Base-by-base conservation (phyloP, 2,329 filamentous ascomycete species). In the Chrysosporium queenslandicum region DNA sequence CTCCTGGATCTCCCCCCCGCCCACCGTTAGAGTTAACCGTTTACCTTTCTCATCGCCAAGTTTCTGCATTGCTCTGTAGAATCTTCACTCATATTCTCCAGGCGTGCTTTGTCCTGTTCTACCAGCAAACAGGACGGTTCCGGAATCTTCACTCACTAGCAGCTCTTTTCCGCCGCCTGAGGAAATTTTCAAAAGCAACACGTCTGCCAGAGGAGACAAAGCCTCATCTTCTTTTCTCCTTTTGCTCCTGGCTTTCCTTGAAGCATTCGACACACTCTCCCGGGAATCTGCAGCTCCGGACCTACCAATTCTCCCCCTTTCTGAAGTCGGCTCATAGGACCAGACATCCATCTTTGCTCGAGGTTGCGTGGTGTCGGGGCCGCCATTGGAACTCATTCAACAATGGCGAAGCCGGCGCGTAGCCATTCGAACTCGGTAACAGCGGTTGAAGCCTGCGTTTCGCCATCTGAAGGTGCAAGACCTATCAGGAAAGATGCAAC, bases 391-490 rank as follows among this genome's bases (percentile, higher is more conserved):
- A 30, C 29, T 25, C 21, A 43, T 21, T 50, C 29, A 5, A 50
- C 25, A 48, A 70, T 71, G 68, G 62, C 67, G 37, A 68, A 64
- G 61, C 61, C 68, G 47, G 58, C 56, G 9, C 56, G 60, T 37
- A 56, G 57, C 43, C 60, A 60, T 41, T 57, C 61, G 49, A 64
- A 60, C 40, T 64, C 66, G 48, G 60, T 66, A 25, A 52, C 64
- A 46, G 66, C 70, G 55, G 63, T 69, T 62, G 70, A 71, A 67
- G 64, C 64, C 59, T 70, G 68, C 55, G 66, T 70, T 54, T 70
- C 69, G 45, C 60, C 64, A 20, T 56, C 60, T 62, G 50, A 62
- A 60, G 52, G 57, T 12, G 51, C 47, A 32, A 53, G 25, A 39
- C 16, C 30, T 16, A 58, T 56, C 47, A 69, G 68, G 59, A 46